Percentiles rank a stretch among this genome's conserved stretches.
These are phyloP conservation scores for Fusarium bactridioides DNA, from an alignment of 2,329 filamentous ascomycete species.

Conservation along the genomic window DNA sequence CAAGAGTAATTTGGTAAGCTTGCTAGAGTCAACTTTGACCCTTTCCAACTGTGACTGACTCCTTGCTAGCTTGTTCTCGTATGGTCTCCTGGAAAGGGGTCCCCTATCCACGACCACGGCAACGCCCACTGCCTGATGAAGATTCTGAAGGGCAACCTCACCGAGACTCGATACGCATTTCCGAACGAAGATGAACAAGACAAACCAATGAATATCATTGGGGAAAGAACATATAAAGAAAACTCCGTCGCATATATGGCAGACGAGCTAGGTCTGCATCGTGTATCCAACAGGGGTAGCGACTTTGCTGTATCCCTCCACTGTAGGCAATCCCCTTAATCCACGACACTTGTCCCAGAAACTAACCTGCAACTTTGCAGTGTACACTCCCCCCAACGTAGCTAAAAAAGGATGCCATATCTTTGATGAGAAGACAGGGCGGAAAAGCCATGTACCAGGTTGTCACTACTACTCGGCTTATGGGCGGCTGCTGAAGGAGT, in stretches of 20 bases:
- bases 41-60: slow-evolving; percentile 24
- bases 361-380: slow-evolving; percentile 50
- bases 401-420: slow-evolving; percentile 82
- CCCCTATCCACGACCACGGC: slow-evolving; percentile 87
- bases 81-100: slow-evolving; percentile 85
- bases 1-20: slow-evolving; percentile 74
- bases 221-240: slow-evolving; percentile 71
- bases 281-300: slow-evolving; percentile 77
- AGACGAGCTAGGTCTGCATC: slow-evolving; percentile 86
- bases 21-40: slow-evolving; percentile 8
- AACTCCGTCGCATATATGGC: slow-evolving; percentile 91
- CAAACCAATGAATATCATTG: slow-evolving; percentile 69
- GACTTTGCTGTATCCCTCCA: slow-evolving; percentile 87
- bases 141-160: slow-evolving; percentile 79
- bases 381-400: slow-evolving; percentile 91
- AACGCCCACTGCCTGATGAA: slow-evolving; percentile 95
- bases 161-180: slow-evolving; percentile 83
- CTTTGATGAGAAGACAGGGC: slow-evolving; percentile 80
- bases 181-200: slow-evolving; percentile 60
- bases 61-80: slow-evolving; percentile 77
- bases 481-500: slow-evolving; percentile 57
- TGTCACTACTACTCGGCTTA: slow-evolving; percentile 75
- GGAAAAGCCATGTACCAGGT: slow-evolving; percentile 74
- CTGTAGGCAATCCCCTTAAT: slow-evolving; percentile 52
- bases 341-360: slow-evolving; percentile 43